Evolutionary conservation across 768 basidiomycete species (phyloP), one percentile per base, ranked within the genome.

Genomic region (Macrocybe gigantea): DNA sequence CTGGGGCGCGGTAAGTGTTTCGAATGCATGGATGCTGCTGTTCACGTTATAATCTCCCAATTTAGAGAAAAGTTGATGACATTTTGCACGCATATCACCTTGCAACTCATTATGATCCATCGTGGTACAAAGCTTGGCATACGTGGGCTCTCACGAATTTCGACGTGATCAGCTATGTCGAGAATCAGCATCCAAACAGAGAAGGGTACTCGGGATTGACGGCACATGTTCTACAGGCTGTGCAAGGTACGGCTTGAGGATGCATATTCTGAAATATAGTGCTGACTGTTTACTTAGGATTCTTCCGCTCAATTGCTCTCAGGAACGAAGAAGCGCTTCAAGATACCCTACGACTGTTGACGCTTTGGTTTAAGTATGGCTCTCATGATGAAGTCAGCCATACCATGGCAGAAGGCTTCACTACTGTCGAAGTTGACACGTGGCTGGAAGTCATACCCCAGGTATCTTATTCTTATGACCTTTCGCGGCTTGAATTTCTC

Each of bases 111-210:
- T 90, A 90, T 54, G 95, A 98, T 62, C 81, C 87, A 4, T 74
- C 77, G n/a, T 99, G 96, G 96, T 97, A 97, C 67, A 97, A 99
- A 63, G 96, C 95, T 12, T 98, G 94, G 94, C 96, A 99, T 60
- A 93, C 92, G 1, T 99, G 93, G 93, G 95, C 96, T 2, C 72
- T 98, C 45, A 87, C 93, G 3, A 97, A 98, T 64, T 94, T 96
- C 54, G 93, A 97, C 47, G 91, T 97, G 52, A 83, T 98, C 52
- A 75, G 78, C 29, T 79, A 86, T 57, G 70, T 95, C 57, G 93
- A 95, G 62, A 76, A 68, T 38, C 82, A 82, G 57, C 68, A 64
- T 32, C 79, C 82, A 51, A 73, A 69, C 40, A 77, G 77, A 49
- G 85, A 88, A 46, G 61, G 85, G 8, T 77, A 80, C 4, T 76